Base-by-base conservation (phyloP, 1,139 yeast species). In the Suhomyces choctaworum region DNA sequence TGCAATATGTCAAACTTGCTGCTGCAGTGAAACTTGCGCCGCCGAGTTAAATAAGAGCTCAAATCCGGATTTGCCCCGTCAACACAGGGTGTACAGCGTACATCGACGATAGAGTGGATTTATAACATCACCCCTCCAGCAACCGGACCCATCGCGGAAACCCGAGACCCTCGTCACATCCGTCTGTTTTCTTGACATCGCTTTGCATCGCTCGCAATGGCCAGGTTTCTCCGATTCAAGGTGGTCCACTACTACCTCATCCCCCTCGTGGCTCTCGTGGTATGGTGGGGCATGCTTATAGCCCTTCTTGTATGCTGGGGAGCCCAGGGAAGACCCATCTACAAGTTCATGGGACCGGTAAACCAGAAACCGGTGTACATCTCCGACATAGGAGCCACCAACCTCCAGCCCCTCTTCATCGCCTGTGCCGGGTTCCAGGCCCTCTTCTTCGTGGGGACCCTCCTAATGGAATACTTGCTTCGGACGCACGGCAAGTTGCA, bases 281-380 rank as follows among this genome's bases (percentile, higher is more conserved):
- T 75, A 9, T 84, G 92, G 92, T 79, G 81, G 73, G 92, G 84
- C 5, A 82, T 83, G 90, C 73, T 85, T 11, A 77, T 81, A 7
- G 83, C 90, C 10, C 64, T 85, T 73, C 59, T 85, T 43, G 58
- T 70, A 2, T 43, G 48, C 67, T 79, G 97, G 97, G 76, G 83
- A 3, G 75, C 70, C 5, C 89, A 86, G 57, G 97, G 96, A 4
- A 73, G 74, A 37, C 95, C 95, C 1, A 66, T 74, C 8, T 84
- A 86, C 52, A 50, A 66, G 34, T 82, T 80, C 56, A 75, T 82
- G 70, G 57, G 62, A 16, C 51, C 42, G 7, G 55, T 60, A 2
- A 8, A 21, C 11, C 78, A 75, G 43, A 58, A 61, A 36, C 84
- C 89, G 27, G 80, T 84, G 5, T 89, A 83, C 60, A 77, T 90